Evolutionary conservation across 306 rosid species (phyloP).

Genomic region (Dryas drummondii): DNA sequence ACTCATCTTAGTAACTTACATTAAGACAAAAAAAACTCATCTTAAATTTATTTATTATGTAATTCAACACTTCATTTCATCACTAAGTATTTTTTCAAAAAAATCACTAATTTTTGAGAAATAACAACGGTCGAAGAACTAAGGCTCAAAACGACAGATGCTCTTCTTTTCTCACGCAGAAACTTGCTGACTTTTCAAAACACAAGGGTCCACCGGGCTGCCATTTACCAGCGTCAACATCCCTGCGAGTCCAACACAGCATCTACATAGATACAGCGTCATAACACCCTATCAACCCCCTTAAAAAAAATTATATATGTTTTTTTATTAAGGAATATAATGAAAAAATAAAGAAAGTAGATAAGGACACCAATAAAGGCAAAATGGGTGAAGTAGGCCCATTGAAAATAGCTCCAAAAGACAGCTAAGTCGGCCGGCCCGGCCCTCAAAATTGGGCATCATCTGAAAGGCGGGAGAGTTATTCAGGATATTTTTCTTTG

Average conservation of each 20-base stretch:
- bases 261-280: neutral
- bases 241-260: neutral
- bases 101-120: no score
- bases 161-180: neutral
- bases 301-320: no score
- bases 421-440: constrained; percentile 38
- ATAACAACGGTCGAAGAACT: no score
- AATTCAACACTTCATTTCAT: no score
- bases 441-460: constrained; percentile 20
- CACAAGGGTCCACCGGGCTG: neutral
- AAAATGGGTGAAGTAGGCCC: constrained; percentile 29
- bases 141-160: no score
- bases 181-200: neutral
- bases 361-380: constrained; percentile 19
- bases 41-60: no score
- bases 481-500: constrained; percentile 11
- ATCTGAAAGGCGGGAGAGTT: constrained; percentile 11
- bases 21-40: no score
- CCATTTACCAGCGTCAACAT: neutral
- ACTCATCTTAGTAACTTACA: no score
- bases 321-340: no score
- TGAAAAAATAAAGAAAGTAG: neutral
- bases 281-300: neutral
- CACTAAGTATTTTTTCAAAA: no score
- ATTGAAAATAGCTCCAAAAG: constrained; percentile 31